These are phyloP conservation scores for Torulaspora quercuum DNA, from an alignment of 805 yeast genomes.

Conservation along the genomic window DNA sequence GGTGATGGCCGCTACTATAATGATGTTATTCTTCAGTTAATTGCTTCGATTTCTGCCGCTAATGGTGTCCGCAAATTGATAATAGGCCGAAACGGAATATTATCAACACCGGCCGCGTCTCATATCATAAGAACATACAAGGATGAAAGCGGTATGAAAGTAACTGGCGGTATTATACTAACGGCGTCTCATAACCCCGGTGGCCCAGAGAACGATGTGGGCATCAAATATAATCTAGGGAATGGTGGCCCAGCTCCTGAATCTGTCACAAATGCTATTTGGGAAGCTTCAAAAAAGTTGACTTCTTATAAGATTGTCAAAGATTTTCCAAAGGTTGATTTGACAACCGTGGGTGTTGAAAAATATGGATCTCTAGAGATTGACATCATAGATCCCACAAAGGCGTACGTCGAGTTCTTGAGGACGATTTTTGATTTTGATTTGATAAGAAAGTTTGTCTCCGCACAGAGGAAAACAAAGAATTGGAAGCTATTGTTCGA, in stretches of 20 bases:
- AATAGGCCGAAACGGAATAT: conserved; percentile 81
- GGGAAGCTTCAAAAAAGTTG: conserved; percentile 59
- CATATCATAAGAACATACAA: conserved; percentile 72
- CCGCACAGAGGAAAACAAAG: conserved; percentile 43
- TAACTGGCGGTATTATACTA: conserved; percentile 92
- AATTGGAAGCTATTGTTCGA: conserved; percentile 79
- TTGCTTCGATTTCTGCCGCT: conserved; percentile 81
- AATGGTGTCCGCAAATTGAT: conserved; percentile 84
- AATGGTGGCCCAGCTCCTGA: conserved; percentile 99
- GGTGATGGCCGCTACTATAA: conserved; percentile 97
- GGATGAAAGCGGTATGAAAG: conserved; percentile 37
- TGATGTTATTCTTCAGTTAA: conserved; percentile 72
- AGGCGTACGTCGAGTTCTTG: conserved; percentile 72
- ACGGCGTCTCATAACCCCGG: conserved; percentile 99
- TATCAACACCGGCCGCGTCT: conserved; percentile 95
- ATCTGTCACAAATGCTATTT: conserved; percentile 83
- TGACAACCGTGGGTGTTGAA: conserved; percentile 52
- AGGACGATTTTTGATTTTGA: conserved; percentile 85
- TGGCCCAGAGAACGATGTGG: conserved; percentile 87
- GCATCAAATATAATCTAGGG: conserved; percentile 89
- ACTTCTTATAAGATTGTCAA: conserved; percentile 55
- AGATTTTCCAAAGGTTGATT: conserved; percentile 62
- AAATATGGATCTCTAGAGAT: conserved; percentile 60
- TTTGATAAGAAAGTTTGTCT: conserved; percentile 68
- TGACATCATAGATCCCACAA: conserved; percentile 79